phyloP scores from a whole-genome alignment of 139 green algal genomes.

The Coelastrella sp. region DNA sequence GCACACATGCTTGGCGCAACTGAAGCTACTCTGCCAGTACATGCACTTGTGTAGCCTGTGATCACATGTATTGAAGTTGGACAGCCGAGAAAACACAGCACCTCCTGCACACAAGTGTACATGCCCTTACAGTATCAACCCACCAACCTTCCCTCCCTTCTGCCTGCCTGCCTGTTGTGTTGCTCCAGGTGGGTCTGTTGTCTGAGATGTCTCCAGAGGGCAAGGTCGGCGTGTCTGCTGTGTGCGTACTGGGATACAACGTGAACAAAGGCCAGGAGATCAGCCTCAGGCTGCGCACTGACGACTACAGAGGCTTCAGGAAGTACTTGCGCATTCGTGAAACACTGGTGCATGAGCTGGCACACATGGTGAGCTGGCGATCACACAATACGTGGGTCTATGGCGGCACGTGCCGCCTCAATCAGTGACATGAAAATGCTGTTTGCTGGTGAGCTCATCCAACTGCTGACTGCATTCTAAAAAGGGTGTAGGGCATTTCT shows the following conservation, averaged over 20 bases:
- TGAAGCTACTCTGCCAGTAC: background rate
- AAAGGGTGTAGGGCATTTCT: too few species aligned
- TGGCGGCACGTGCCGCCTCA: too few species aligned
- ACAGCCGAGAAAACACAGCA: too few species aligned
- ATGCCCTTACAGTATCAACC: too few species aligned
- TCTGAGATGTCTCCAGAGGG: slow-evolving; percentile 87
- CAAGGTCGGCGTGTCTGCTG: slow-evolving; percentile 73
- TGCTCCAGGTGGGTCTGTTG: slow-evolving; percentile 69
- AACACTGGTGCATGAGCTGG: slow-evolving; percentile 90
- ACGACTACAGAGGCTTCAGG: slow-evolving; percentile 83
- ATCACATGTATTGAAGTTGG: too few species aligned
- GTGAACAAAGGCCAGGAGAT: slow-evolving; percentile 86
- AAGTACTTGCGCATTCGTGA: slow-evolving; percentile 80
- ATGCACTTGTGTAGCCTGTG: background rate
- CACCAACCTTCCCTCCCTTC: too few species aligned
- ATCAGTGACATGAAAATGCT: too few species aligned
- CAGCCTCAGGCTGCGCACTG: slow-evolving; percentile 86
- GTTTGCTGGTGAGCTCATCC: too few species aligned
- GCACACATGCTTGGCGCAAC: background rate
- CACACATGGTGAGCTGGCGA: slow-evolving; percentile 80
- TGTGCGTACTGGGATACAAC: slow-evolving; percentile 87
- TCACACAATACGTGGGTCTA: background rate
- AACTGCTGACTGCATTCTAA: too few species aligned
- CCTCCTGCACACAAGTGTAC: too few species aligned
- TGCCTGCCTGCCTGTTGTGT: background rate